Evolutionary conservation across 257 asterid genomes (phyloP).

Genomic region (Capsicum baccatum): DNA sequence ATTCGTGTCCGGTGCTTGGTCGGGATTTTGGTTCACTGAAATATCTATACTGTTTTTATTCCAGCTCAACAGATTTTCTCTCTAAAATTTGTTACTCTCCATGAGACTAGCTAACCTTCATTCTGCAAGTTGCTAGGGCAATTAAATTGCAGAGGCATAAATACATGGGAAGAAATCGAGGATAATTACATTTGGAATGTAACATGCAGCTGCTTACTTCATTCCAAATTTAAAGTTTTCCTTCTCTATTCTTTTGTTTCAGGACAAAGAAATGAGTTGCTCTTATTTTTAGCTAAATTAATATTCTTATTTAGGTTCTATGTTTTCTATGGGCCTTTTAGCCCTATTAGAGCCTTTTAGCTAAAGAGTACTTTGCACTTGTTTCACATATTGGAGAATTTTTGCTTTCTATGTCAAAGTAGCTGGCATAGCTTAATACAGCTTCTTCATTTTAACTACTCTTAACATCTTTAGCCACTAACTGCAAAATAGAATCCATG

Average conservation of each 20-base stretch:
- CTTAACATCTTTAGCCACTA: not conserved
- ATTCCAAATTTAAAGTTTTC: not conserved
- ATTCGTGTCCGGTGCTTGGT: not conserved
- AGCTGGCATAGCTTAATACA: slow-evolving; percentile 18
- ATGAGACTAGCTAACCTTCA: not conserved
- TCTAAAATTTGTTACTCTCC: not conserved
- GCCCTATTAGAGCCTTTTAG: not conserved
- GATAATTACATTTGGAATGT: not conserved
- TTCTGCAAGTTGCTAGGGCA: slow-evolving; percentile 11
- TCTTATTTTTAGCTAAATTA: not conserved
- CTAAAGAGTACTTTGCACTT: slow-evolving; percentile 3
- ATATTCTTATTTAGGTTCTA: not conserved
- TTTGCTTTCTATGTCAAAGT: slow-evolving; percentile 8
- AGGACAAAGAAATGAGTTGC: not conserved
- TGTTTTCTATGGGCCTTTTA: not conserved
- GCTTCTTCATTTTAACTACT: not conserved
- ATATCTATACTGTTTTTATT: not conserved
- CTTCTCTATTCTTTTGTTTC: slow-evolving; percentile 3
- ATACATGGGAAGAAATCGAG: not conserved
- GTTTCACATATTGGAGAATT: not conserved
- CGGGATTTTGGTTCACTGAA: not conserved
- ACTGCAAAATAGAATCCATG: not conserved
- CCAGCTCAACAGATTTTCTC: not conserved
- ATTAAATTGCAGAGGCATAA: not conserved
- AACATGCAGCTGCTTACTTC: not conserved